A percentile compares a stretch with the other conserved stretches of the same genome.
These are phyloP conservation scores for Phytophthora pseudosyringae DNA, from an alignment of 352 stramenopile species.

Conservation along the genomic window DNA sequence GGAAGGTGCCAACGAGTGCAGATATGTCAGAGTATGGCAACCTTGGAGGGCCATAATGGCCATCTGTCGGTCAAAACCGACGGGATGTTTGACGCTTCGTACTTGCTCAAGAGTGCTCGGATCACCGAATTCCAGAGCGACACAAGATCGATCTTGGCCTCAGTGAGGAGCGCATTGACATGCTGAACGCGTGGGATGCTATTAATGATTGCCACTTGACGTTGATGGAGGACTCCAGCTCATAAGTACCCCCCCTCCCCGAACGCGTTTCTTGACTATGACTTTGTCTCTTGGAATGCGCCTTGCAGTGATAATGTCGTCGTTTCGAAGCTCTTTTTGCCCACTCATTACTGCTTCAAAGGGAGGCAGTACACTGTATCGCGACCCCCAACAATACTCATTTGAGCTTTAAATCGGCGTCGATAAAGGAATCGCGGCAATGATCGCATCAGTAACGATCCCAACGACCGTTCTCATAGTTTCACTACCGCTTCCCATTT, in stretches of 20 bases:
- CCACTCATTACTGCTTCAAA: not conserved
- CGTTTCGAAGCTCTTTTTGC: constrained; percentile 21
- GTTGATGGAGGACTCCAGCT: constrained; percentile 27
- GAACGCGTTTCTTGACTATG: constrained; percentile 22
- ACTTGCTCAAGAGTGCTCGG: constrained; percentile 8
- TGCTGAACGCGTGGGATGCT: constrained; percentile 8
- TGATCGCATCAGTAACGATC: not conserved
- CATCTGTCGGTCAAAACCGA: constrained; percentile 24
- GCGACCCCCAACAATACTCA: not conserved
- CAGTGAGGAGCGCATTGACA: constrained; percentile 26
- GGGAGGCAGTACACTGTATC: not conserved
- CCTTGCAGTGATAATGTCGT: constrained; percentile 21
- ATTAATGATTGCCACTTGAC: constrained; percentile 38
- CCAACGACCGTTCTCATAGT: not conserved
- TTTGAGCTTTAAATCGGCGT: not conserved
- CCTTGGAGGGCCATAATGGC: constrained; percentile 38
- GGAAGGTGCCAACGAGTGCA: constrained; percentile 22
- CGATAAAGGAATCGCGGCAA: not conserved
- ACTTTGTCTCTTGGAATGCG: constrained; percentile 39
- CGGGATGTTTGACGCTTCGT: constrained; percentile 8
- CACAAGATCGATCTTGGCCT: constrained; percentile 46
- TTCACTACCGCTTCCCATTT: not conserved
- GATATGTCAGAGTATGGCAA: constrained; percentile 31
- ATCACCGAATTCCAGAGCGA: constrained; percentile 44
- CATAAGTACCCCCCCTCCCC: constrained; percentile 33